Evolutionary conservation across 768 basidiomycete species (phyloP).

Genomic region (Lactifluus subvellereus): DNA sequence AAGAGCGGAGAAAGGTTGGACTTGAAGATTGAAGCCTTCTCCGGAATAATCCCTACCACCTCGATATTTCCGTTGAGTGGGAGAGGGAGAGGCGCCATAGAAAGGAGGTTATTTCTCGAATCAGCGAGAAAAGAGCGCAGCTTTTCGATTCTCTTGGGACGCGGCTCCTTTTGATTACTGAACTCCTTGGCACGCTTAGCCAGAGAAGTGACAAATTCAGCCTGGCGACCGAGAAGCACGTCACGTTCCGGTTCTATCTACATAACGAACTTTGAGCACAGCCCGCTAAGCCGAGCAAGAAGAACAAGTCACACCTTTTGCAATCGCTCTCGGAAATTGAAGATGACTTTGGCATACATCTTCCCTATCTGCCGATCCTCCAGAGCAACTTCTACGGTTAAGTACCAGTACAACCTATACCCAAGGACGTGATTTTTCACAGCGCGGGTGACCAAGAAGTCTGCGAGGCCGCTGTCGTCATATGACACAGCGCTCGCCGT

Average conservation of each 20-base stretch:
- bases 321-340: conserved; percentile 84
- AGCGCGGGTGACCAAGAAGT: conserved; percentile 84
- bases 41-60: conserved; percentile 81
- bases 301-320: conserved; percentile 53
- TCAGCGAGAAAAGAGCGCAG: conserved; percentile 81
- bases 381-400: conserved; percentile 91
- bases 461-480: conserved; percentile 88
- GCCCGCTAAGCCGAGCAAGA: not conserved
- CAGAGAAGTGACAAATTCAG: conserved; percentile 79
- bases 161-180: conserved; percentile 83
- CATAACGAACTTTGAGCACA: not conserved
- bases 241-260: conserved; percentile 72
- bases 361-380: conserved; percentile 46
- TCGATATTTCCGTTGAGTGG: conserved; percentile 86
- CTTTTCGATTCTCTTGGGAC: conserved; percentile 97
- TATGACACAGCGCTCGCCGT: conserved; percentile 73
- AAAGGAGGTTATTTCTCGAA: conserved; percentile 74
- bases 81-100: conserved; percentile 76
- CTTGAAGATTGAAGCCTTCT: conserved; percentile 95
- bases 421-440: conserved; percentile 81
- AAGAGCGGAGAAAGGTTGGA: conserved; percentile 91
- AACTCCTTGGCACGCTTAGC: conserved; percentile 84
- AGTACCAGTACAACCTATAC: conserved; percentile 94
- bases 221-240: conserved; percentile 88
- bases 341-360: conserved; percentile 50